Evolutionary conservation across 2,329 filamentous ascomycete species (phyloP).

Genomic region (Phialemoniopsis sp.): DNA sequence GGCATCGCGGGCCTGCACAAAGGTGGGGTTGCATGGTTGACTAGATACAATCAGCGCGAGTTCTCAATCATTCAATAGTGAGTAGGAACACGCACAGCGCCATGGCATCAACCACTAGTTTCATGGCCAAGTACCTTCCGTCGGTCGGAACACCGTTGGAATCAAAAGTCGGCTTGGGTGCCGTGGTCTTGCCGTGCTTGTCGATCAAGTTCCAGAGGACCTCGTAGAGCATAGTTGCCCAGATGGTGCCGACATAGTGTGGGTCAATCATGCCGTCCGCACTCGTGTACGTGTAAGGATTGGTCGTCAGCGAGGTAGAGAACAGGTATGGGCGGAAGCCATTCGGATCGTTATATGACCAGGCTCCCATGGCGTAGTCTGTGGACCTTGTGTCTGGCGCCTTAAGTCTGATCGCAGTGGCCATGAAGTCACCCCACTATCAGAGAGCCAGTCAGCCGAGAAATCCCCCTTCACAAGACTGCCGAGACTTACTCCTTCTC

Average conservation of each 20-base stretch:
- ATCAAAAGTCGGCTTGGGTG: slow-evolving; percentile 32
- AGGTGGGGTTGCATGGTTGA: slow-evolving; percentile 52
- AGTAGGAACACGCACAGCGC: slow-evolving; percentile 25
- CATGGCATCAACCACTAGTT: slow-evolving; percentile 48
- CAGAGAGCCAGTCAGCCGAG: too few species aligned
- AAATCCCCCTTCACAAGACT: too few species aligned
- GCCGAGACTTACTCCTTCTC: slow-evolving; percentile 33
- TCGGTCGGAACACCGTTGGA: slow-evolving; percentile 42
- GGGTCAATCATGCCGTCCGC: slow-evolving; percentile 31
- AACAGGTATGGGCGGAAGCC: slow-evolving; percentile 49
- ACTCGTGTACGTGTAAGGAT: slow-evolving; percentile 44
- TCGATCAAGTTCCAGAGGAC: slow-evolving; percentile 55
- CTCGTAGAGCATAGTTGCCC: slow-evolving; percentile 50
- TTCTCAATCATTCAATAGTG: background rate
- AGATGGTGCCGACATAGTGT: slow-evolving; percentile 47
- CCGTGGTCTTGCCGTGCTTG: slow-evolving; percentile 46
- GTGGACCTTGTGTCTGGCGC: slow-evolving; percentile 35
- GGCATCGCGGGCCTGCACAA: slow-evolving; percentile 47
- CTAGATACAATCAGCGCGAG: too few species aligned
- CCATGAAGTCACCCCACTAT: slow-evolving; percentile 50
- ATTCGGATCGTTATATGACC: slow-evolving; percentile 34
- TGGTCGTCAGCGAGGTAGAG: slow-evolving; percentile 42
- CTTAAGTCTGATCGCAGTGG: slow-evolving; percentile 44
- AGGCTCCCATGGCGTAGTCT: slow-evolving; percentile 45
- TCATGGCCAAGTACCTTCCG: slow-evolving; percentile 46